Evolutionary conservation across 768 basidiomycete genomes (phyloP).

Genomic region (Lentinula sp.): DNA sequence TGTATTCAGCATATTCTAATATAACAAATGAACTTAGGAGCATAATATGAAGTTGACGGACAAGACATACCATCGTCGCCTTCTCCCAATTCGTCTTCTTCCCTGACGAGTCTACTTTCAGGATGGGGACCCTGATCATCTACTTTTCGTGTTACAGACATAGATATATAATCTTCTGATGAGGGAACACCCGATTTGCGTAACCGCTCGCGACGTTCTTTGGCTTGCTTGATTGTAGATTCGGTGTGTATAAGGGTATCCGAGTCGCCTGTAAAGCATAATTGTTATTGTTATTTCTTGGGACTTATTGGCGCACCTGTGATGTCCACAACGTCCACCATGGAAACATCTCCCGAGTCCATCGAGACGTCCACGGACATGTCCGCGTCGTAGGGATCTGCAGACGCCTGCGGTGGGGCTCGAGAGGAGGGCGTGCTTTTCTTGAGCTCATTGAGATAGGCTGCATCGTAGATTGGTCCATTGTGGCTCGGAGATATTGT

Average conservation of each 20-base stretch:
- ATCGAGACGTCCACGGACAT: slow-evolving; percentile 45
- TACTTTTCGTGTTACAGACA: slow-evolving; percentile 55
- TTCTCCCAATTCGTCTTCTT: slow-evolving; percentile 86
- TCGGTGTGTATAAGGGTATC: slow-evolving; percentile 59
- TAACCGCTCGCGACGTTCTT: slow-evolving; percentile 67
- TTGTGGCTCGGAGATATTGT: slow-evolving; percentile 36
- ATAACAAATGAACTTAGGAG: neutral
- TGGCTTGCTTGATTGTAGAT: slow-evolving; percentile 66
- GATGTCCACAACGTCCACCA: slow-evolving; percentile 22
- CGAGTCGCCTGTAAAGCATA: slow-evolving; percentile 19
- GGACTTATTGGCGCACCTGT: neutral
- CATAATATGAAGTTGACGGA: neutral
- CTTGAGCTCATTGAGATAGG: slow-evolving; percentile 72
- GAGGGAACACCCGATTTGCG: slow-evolving; percentile 38
- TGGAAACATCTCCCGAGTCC: slow-evolving; percentile 34
- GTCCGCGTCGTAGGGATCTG: slow-evolving; percentile 45
- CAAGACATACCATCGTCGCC: slow-evolving; percentile 70
- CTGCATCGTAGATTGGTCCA: slow-evolving; percentile 63
- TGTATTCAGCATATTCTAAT: slow-evolving; percentile 80
- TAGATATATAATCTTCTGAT: slow-evolving; percentile 74
- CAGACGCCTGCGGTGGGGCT: slow-evolving; percentile 20
- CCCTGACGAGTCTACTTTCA: slow-evolving; percentile 72
- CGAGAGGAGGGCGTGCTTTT: slow-evolving; percentile 64
- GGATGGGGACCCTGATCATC: slow-evolving; percentile 71
- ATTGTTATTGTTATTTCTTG: neutral